Evolutionary conservation across 495 filamentous ascomycete genomes (phyloP).

Genomic region (Penicillium canescens): DNA sequence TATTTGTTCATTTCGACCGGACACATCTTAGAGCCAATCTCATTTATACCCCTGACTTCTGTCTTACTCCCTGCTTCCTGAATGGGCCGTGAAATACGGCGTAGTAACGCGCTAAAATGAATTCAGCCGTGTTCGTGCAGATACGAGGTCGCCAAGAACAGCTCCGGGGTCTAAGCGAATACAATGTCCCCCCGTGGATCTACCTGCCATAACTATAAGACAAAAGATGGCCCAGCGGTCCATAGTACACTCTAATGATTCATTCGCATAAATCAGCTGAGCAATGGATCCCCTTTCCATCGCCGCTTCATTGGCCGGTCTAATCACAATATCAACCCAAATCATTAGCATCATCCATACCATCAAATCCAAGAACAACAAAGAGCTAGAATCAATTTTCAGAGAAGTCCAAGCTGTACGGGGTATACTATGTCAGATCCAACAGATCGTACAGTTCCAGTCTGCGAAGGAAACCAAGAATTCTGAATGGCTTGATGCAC

Average conservation of each 20-base stretch:
- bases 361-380: slow-evolving; percentile 9
- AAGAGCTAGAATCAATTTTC: background rate
- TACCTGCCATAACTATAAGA: too few relatives aligned
- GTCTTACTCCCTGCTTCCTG: too few relatives aligned
- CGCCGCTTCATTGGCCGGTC: slow-evolving; percentile 5
- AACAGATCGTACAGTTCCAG: slow-evolving; percentile 8
- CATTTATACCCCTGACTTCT: too few relatives aligned
- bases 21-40: too few relatives aligned
- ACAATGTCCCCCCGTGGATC: background rate
- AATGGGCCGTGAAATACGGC: too few relatives aligned
- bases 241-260: too few relatives aligned
- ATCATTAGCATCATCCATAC: background rate
- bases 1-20: too few relatives aligned
- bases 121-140: too few relatives aligned
- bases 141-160: slow-evolving; percentile 1
- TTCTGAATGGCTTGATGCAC: slow-evolving; percentile 7
- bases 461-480: slow-evolving; percentile 4
- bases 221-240: too few relatives aligned
- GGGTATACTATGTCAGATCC: slow-evolving; percentile 8
- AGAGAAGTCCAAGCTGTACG: slow-evolving; percentile 2
- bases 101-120: too few relatives aligned
- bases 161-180: background rate
- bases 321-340: slow-evolving; percentile 9
- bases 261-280: background rate
- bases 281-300: slow-evolving; percentile 10